phyloP scores from a whole-genome alignment of 306 rosid species.

The Prunus campanulata region DNA sequence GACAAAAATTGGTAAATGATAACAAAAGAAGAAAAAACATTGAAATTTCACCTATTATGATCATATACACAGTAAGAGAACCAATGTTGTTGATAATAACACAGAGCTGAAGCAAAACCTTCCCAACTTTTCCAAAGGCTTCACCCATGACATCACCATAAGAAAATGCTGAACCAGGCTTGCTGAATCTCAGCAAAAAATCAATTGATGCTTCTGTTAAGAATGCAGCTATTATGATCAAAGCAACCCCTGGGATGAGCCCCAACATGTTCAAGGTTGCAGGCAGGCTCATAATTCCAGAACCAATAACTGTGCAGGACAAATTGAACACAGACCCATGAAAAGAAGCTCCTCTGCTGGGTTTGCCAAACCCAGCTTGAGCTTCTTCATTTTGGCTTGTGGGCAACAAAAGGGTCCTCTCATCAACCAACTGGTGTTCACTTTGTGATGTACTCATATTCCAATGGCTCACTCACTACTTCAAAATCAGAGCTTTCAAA shows the following conservation, averaged over 20 bases:
- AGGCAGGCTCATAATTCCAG: conserved; percentile 42
- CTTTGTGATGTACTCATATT: conserved; percentile 12
- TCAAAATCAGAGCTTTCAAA: neutral
- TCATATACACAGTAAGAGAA: conserved; percentile 35
- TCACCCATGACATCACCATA: conserved; percentile 41
- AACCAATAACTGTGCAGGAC: conserved; percentile 33
- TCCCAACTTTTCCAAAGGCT: conserved; percentile 36
- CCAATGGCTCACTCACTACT: neutral
- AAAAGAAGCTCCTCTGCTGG: conserved; percentile 31
- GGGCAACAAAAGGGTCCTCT: conserved; percentile 31
- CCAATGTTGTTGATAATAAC: conserved; percentile 40
- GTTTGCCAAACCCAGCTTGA: conserved; percentile 7
- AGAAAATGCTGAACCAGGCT: conserved; percentile 18
- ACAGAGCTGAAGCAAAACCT: conserved; percentile 23
- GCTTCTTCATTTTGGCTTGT: conserved; percentile 7
- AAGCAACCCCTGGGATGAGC: conserved; percentile 22
- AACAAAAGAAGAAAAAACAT: neutral
- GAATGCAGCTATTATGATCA: conserved; percentile 31
- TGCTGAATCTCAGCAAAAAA: conserved; percentile 33
- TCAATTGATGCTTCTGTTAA: conserved; percentile 38
- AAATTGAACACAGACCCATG: conserved; percentile 38
- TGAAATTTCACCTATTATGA: conserved; percentile 33
- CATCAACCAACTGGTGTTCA: neutral
- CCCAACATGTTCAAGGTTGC: conserved; percentile 38
- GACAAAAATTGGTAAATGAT: neutral